These are phyloP conservation scores for Microdochium nivale DNA, from an alignment of 2,329 filamentous ascomycete species.

Conservation along the genomic window DNA sequence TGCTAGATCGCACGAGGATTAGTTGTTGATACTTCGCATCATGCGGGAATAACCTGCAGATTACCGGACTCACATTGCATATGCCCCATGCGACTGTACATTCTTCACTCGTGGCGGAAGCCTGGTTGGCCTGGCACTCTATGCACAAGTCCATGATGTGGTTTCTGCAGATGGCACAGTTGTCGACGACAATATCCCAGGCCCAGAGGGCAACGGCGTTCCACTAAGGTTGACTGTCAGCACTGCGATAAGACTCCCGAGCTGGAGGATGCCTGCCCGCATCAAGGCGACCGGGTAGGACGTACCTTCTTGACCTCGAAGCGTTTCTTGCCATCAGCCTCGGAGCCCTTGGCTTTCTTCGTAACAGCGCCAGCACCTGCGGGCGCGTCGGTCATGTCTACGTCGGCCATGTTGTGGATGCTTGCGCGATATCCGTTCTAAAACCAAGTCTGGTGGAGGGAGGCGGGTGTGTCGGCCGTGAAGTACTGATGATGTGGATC, in stretches of 20 bases:
- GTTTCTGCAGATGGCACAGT: constrained; percentile 98
- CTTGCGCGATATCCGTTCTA: background rate
- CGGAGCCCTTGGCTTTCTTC: constrained; percentile 39
- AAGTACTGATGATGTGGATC: background rate
- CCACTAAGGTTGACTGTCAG: constrained; percentile 54
- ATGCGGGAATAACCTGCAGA: background rate
- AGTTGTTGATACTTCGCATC: constrained; percentile 25
- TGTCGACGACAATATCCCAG: constrained; percentile 99
- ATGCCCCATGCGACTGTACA: constrained; percentile 99
- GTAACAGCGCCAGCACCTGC: constrained; percentile 38
- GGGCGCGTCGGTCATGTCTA: constrained; percentile 90
- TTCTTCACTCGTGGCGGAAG: constrained; percentile 92
- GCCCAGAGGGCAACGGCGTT: constrained; percentile 97
- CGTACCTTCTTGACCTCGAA: constrained; percentile 98
- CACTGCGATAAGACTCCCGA: constrained; percentile 1
- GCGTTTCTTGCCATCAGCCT: constrained; percentile 72
- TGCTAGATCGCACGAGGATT: constrained; percentile 52
- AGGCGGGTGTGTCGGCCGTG: background rate
- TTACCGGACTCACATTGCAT: constrained; percentile 71
- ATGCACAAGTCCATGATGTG: constrained; percentile 99
- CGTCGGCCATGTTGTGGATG: constrained; percentile 66
- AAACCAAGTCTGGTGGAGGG: background rate
- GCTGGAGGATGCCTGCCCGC: background rate
- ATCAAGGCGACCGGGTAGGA: background rate
- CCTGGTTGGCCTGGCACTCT: constrained; percentile 97